Evolutionary conservation across 2,329 filamentous ascomycete species (phyloP).

Genomic region (Talaromyces pinophilus): DNA sequence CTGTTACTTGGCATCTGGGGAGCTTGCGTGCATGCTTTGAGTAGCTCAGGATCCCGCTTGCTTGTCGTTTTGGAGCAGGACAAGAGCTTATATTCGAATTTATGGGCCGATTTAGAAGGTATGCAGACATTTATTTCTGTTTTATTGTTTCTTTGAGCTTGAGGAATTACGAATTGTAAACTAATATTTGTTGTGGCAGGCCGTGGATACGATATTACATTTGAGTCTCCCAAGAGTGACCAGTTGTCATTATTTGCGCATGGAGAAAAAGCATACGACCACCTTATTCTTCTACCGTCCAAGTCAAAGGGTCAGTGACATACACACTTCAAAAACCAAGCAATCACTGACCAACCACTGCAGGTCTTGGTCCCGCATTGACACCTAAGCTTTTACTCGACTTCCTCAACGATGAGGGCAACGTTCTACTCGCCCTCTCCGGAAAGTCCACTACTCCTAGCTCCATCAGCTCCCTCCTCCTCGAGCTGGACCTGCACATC

Average conservation of each 20-base stretch:
- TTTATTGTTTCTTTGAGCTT: too few species aligned
- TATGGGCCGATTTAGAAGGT: slow-evolving; percentile 58
- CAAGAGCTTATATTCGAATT: slow-evolving; percentile 78
- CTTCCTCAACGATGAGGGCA: slow-evolving; percentile 88
- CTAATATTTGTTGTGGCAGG: slow-evolving; percentile 52
- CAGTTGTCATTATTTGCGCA: slow-evolving; percentile 76
- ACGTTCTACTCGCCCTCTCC: slow-evolving; percentile 83
- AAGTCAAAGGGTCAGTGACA: slow-evolving; percentile 74
- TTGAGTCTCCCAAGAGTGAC: slow-evolving; percentile 81
- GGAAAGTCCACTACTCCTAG: slow-evolving; percentile 68
- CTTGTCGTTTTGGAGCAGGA: slow-evolving; percentile 89
- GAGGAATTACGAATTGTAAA: neutral
- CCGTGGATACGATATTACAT: slow-evolving; percentile 77
- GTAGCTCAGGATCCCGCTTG: slow-evolving; percentile 75
- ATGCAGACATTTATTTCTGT: slow-evolving; percentile 11
- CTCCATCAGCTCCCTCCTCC: slow-evolving; percentile 73
- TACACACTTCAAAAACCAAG: neutral
- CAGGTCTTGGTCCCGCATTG: slow-evolving; percentile 83
- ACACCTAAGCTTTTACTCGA: slow-evolving; percentile 84
- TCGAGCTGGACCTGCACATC: slow-evolving; percentile 87
- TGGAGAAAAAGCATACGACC: slow-evolving; percentile 86
- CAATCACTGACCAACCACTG: slow-evolving; percentile 30
- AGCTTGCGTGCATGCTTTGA: slow-evolving; percentile 63
- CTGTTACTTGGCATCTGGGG: slow-evolving; percentile 63
- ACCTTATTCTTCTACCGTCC: slow-evolving; percentile 82